A percentile compares a stretch with the other conserved stretches of the same genome.
Conservation (phyloP, 768 basidiomycete species). For the Pisolithus sp. region DNA sequence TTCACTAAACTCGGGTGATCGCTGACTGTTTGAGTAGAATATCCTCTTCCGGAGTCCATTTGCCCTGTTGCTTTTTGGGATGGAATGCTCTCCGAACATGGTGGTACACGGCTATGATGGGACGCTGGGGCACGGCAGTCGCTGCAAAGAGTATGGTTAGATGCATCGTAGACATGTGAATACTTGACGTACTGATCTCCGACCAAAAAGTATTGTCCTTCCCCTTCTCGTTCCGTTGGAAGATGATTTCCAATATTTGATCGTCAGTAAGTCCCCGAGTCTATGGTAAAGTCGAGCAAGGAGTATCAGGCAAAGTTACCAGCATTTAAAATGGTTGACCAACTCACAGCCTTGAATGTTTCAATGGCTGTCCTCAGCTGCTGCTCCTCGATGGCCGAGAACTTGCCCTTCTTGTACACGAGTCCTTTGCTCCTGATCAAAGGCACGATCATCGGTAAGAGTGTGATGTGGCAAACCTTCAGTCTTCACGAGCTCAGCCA, state of each 20-base stretch:
- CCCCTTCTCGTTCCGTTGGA: constrained; percentile 55
- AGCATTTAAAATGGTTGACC: neutral
- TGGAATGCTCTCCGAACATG: constrained; percentile 66
- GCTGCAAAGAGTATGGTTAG: constrained; percentile 37
- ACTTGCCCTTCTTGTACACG: constrained; percentile 85
- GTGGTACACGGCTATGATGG: constrained; percentile 81
- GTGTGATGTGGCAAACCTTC: constrained; percentile 42
- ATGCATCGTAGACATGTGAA: neutral
- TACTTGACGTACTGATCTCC: constrained; percentile 57
- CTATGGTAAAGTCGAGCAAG: constrained; percentile 25
- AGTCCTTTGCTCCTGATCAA: constrained; percentile 43
- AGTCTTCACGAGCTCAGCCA: constrained; percentile 60
- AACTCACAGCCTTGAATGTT: constrained; percentile 49
- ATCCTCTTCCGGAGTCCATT: constrained; percentile 67
- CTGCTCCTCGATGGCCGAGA: constrained; percentile 71
- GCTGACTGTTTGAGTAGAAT: constrained; percentile 54
- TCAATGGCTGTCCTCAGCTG: constrained; percentile 62
- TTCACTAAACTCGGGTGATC: neutral
- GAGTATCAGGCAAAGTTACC: constrained; percentile 1
- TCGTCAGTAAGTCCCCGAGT: constrained; percentile 46
- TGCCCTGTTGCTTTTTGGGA: constrained; percentile 62
- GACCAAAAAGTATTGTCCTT: constrained; percentile 71
- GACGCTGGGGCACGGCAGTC: constrained; percentile 62
- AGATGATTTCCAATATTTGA: constrained; percentile 58
- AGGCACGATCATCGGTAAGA: neutral